Conservation (phyloP, 2,329 filamentous ascomycete genomes). For the Aureobasidium sp. region DNA sequence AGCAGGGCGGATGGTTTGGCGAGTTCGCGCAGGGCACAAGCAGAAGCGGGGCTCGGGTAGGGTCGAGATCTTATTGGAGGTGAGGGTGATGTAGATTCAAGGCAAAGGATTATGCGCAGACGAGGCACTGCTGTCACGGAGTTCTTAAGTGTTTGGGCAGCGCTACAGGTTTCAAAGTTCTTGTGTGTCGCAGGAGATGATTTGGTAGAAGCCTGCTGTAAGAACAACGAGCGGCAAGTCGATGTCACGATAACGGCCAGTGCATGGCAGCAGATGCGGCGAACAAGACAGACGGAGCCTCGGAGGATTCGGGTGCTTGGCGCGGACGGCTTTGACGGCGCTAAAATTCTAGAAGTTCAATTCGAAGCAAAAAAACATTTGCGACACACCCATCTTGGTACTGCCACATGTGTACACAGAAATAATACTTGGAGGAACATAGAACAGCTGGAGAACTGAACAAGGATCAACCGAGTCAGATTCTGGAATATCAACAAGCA, state of each 20-base stretch:
- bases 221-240: background rate
- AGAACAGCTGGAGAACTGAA: background rate
- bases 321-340: conserved; percentile 4
- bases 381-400: conserved; percentile 1
- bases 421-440: background rate
- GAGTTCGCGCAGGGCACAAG: background rate
- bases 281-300: background rate
- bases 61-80: conserved; percentile 10
- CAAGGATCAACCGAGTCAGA: background rate
- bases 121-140: background rate
- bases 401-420: background rate
- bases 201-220: background rate
- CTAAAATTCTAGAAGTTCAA: conserved; percentile 10
- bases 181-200: too few species aligned
- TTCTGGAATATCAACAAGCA: background rate
- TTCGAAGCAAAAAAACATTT: conserved; percentile 12
- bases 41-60: conserved; percentile 11
- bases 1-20: background rate
- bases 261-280: background rate
- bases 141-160: background rate
- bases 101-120: conserved; percentile 6
- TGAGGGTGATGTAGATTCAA: conserved; percentile 6
- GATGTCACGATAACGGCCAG: background rate
- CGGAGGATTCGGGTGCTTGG: background rate
- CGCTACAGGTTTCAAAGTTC: background rate